phyloP scores from a whole-genome alignment of 106 monocot genomes.

The Dendrobium huoshanense region DNA sequence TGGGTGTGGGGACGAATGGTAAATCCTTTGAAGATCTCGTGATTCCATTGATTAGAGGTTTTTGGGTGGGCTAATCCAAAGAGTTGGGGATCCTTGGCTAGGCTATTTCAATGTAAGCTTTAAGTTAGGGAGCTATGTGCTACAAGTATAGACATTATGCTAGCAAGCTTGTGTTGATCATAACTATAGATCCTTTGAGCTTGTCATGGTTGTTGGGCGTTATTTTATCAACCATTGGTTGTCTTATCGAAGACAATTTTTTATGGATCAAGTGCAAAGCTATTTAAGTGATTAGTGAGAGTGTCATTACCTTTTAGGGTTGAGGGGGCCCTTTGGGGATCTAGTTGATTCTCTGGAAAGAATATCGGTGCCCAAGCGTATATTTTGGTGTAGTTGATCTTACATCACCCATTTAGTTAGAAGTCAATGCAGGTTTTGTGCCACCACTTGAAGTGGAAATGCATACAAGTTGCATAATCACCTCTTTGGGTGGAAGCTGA shows the following conservation, averaged over 20 bases:
- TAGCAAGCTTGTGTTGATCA: too few relatives aligned
- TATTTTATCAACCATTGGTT: background rate
- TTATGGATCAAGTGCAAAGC: background rate
- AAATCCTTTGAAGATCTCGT: background rate
- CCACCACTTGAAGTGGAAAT: background rate
- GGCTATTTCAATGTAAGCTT: background rate
- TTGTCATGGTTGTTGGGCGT: background rate
- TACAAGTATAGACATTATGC: background rate
- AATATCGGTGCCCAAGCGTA: background rate
- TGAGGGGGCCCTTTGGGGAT: background rate
- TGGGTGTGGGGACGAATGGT: background rate
- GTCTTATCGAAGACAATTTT: background rate
- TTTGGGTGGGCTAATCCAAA: background rate
- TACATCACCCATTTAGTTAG: background rate
- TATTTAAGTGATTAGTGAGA: background rate
- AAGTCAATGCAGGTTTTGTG: background rate
- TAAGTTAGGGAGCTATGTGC: background rate
- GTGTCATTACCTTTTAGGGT: background rate
- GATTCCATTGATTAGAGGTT: background rate
- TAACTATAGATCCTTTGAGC: background rate
- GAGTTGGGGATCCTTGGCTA: too few relatives aligned
- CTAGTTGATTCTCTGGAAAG: background rate
- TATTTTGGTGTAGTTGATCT: too few relatives aligned
- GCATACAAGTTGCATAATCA: background rate
- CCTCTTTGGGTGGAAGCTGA: too few relatives aligned